Evolutionary conservation across 495 filamentous ascomycete genomes (phyloP).

Genomic region (Xylaria nigripes): DNA sequence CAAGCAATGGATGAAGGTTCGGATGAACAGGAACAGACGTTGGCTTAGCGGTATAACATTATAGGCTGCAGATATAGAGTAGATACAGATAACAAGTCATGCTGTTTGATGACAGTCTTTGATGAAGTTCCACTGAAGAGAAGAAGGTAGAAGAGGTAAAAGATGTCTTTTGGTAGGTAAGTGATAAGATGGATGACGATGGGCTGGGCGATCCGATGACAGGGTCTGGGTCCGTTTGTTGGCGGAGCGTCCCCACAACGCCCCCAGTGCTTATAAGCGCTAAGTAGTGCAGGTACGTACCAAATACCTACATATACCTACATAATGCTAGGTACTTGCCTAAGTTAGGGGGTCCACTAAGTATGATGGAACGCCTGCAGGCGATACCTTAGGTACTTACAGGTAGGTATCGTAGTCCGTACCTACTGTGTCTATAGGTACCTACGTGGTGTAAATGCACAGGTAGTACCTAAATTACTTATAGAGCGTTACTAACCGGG

Average conservation of each 20-base stretch:
- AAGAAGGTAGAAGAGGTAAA: neutral
- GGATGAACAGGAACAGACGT: neutral
- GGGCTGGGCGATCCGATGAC: neutral
- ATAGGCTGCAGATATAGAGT: neutral
- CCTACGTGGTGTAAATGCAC: too few relatives aligned
- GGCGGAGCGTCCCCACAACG: neutral
- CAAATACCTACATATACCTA: too few relatives aligned
- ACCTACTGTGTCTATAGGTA: too few relatives aligned
- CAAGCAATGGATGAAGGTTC: neutral
- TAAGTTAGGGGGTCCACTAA: too few relatives aligned
- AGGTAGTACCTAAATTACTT: too few relatives aligned
- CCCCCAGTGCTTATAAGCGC: neutral
- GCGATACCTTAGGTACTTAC: too few relatives aligned
- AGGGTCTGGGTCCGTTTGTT: neutral
- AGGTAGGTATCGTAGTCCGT: too few relatives aligned
- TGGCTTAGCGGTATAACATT: constrained; percentile 1
- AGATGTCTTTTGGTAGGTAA: neutral
- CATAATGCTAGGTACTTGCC: too few relatives aligned
- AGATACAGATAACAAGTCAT: neutral
- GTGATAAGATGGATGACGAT: constrained; percentile 6
- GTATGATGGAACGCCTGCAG: too few relatives aligned
- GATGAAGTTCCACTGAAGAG: neutral
- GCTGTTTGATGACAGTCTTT: neutral
- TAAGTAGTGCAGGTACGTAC: too few relatives aligned
- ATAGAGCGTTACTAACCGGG: too few relatives aligned